These are phyloP conservation scores for Eleusine indica DNA, from an alignment of 176 grass and related monocot genomes.

Conservation along the genomic window DNA sequence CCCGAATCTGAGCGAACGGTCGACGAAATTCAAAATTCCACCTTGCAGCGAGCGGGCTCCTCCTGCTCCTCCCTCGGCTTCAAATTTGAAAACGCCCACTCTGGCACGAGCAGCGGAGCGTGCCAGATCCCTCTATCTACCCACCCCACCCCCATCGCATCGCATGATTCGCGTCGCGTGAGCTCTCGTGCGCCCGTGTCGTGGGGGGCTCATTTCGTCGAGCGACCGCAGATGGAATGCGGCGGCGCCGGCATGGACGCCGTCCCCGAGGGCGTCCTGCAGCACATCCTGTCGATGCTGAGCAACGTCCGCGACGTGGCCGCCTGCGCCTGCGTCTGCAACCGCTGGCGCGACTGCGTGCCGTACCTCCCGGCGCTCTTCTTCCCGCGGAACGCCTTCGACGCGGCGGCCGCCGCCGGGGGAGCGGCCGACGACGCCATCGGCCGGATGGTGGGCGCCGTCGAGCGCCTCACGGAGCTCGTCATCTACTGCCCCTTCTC, in stretches of 20 bases:
- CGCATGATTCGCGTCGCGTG: background rate
- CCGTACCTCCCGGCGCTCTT: slow-evolving; percentile 88
- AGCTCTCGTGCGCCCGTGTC: background rate
- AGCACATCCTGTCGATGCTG: slow-evolving; percentile 75
- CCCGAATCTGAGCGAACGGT: slow-evolving; percentile 45
- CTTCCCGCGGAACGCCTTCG: slow-evolving; percentile 83
- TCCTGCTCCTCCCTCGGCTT: slow-evolving; percentile 4
- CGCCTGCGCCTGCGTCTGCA: slow-evolving; percentile 71
- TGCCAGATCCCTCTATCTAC: background rate
- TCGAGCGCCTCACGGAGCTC: slow-evolving; percentile 63
- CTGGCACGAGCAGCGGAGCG: background rate
- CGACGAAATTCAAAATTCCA: slow-evolving; percentile 25
- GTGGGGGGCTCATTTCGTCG: background rate
- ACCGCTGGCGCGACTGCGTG: slow-evolving; percentile 76
- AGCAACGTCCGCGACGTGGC: slow-evolving; percentile 86
- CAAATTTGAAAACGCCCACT: slow-evolving; percentile 44
- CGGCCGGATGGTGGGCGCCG: slow-evolving; percentile 66
- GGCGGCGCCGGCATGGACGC: slow-evolving; percentile 52
- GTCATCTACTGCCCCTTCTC: slow-evolving; percentile 97
- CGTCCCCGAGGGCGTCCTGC: slow-evolving; percentile 81
- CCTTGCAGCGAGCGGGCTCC: slow-evolving; percentile 43
- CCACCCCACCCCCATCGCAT: background rate
- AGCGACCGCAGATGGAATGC: slow-evolving; percentile 28
- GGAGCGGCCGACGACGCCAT: slow-evolving; percentile 64
- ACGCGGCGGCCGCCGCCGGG: slow-evolving; percentile 5